Evolutionary conservation across 176 grass and related monocot genomes (phyloP).

Genomic region (Puya raimondii): DNA sequence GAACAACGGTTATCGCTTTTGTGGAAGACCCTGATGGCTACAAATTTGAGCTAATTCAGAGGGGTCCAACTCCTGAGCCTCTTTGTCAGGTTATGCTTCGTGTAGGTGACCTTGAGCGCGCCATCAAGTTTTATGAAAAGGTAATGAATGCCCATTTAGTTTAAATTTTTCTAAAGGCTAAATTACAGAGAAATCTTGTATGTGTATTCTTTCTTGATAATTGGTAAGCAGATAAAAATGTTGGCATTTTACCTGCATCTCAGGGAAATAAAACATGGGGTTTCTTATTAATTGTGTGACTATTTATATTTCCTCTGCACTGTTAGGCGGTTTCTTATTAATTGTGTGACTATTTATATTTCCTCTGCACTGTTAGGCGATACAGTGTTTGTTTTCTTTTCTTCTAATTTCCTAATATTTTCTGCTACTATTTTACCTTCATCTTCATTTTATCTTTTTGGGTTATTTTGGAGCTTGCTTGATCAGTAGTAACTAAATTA

Average conservation of each 20-base stretch:
- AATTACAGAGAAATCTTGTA: too few relatives aligned
- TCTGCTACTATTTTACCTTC: neutral
- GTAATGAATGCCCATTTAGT: conserved; percentile 19
- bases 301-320: too few relatives aligned
- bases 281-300: too few relatives aligned
- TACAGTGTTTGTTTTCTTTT: too few relatives aligned
- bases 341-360: too few relatives aligned
- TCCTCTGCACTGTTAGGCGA: too few relatives aligned
- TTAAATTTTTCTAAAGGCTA: neutral
- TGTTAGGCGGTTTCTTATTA: too few relatives aligned
- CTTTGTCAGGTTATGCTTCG: conserved; percentile 99
- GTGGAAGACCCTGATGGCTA: conserved; percentile 89
- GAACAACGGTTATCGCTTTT: conserved; percentile 86
- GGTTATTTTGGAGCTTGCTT: neutral
- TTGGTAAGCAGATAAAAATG: too few relatives aligned
- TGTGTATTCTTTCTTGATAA: too few relatives aligned
- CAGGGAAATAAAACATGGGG: too few relatives aligned
- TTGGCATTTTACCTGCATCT: too few relatives aligned
- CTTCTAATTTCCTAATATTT: neutral
- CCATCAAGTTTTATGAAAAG: conserved; percentile 95
- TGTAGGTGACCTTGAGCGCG: conserved; percentile 79
- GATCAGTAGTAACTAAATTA: neutral
- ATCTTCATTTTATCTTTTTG: neutral
- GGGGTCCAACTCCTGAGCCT: conserved; percentile 73
- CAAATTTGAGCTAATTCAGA: conserved; percentile 87